A percentile compares a stretch with the other conserved stretches of the same genome.
phyloP scores from a whole-genome alignment of 768 basidiomycete species.

The Boletus sp. region DNA sequence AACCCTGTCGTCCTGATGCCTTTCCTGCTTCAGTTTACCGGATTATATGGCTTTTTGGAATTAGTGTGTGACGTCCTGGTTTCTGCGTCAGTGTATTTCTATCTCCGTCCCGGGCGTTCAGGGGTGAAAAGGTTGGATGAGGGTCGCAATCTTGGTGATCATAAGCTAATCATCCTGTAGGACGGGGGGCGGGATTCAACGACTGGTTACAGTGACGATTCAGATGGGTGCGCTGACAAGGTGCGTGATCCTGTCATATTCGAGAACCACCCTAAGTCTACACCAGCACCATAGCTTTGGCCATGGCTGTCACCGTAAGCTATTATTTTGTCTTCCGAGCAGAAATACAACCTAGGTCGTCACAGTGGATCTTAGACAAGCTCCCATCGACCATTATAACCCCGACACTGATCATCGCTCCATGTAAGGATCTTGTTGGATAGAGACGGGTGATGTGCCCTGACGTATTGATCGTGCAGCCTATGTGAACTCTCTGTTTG shows the following conservation, averaged over 20 bases:
- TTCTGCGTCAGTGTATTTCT: not conserved
- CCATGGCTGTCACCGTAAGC: not conserved
- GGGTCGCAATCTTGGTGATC: not conserved
- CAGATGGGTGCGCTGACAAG: not conserved
- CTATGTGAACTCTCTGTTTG: not conserved
- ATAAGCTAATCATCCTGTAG: not conserved
- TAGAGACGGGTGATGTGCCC: not conserved
- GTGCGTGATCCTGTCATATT: not conserved
- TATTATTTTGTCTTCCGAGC: not conserved
- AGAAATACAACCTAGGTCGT: not conserved
- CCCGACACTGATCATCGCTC: not conserved
- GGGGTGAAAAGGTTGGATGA: not conserved
- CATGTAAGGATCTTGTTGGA: not conserved
- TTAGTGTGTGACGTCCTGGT: not conserved
- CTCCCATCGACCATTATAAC: not conserved
- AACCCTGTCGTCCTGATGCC: too few relatives aligned
- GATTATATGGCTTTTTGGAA: not conserved
- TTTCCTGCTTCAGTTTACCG: not conserved
- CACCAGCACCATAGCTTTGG: not conserved
- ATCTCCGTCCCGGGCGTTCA: not conserved
- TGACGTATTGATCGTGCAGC: not conserved
- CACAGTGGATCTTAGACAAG: not conserved
- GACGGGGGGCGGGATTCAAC: not conserved
- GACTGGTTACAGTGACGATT: not conserved
- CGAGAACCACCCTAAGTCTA: not conserved